Evolutionary conservation across 192 early-diverging fungal genomes (phyloP).

Genomic region (Backusella parvicylindrica): DNA sequence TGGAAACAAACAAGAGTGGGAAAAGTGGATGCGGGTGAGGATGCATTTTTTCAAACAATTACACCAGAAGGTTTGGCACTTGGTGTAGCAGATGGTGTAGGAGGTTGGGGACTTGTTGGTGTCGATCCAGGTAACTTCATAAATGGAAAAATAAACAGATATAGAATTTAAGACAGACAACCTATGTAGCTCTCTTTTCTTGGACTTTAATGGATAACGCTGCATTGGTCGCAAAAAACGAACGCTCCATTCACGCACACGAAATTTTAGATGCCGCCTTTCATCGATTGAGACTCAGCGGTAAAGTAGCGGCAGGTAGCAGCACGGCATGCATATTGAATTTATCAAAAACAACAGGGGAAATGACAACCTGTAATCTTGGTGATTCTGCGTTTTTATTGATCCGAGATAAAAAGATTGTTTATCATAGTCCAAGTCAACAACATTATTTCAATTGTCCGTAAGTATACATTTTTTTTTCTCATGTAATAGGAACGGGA

Average conservation of each 20-base stretch:
- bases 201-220: constrained; percentile 62
- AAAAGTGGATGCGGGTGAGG: constrained; percentile 59
- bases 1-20: constrained; percentile 44
- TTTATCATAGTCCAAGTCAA: constrained; percentile 55
- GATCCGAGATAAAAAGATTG: constrained; percentile 48
- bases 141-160: neutral
- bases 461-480: constrained; percentile 16
- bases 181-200: constrained; percentile 42
- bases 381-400: constrained; percentile 55
- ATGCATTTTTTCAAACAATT: constrained; percentile 56
- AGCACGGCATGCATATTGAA: constrained; percentile 57
- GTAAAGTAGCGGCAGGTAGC: constrained; percentile 53
- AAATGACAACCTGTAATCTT: constrained; percentile 48
- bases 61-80: constrained; percentile 50
- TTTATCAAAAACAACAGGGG: constrained; percentile 50
- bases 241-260: constrained; percentile 39
- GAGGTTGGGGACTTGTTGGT: constrained; percentile 56
- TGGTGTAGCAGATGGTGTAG: constrained; percentile 60
- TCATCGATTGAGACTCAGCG: constrained; percentile 42
- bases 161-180: neutral
- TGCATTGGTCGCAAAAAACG: constrained; percentile 43
- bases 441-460: constrained; percentile 65
- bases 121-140: constrained; percentile 21
- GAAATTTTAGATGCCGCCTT: constrained; percentile 50
- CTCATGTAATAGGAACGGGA: neutral